Conservation (phyloP, 176 grass and related monocot species). For the Phoenix roebelenii region DNA sequence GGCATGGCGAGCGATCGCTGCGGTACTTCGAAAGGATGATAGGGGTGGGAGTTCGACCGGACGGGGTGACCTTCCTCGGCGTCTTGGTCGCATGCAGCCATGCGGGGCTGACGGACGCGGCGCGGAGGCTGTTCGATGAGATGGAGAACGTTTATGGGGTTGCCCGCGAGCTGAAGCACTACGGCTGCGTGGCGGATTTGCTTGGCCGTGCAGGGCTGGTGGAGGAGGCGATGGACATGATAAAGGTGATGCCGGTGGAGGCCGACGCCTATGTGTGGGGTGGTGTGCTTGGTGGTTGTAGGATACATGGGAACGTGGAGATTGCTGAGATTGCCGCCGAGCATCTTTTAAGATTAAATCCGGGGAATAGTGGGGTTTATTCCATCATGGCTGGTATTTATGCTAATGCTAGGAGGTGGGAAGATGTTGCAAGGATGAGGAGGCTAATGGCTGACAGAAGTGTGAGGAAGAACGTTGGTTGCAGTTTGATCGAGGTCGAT, state of each 20-base stretch:
- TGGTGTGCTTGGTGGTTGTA: slow-evolving; percentile 47
- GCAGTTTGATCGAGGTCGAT: slow-evolving; percentile 32
- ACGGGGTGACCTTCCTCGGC: slow-evolving; percentile 42
- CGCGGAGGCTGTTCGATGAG: slow-evolving; percentile 34
- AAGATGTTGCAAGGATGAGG: slow-evolving; percentile 46
- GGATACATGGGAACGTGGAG: slow-evolving; percentile 43
- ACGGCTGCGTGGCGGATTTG: slow-evolving; percentile 62
- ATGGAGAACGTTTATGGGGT: slow-evolving; percentile 39
- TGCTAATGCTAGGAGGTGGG: slow-evolving; percentile 39
- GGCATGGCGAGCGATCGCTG: slow-evolving; percentile 28
- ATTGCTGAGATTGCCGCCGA: slow-evolving; percentile 32
- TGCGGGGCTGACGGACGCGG: slow-evolving; percentile 33
- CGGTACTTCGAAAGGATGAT: slow-evolving; percentile 43
- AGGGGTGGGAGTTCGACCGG: slow-evolving; percentile 21
- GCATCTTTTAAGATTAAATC: slow-evolving; percentile 40
- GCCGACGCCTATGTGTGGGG: slow-evolving; percentile 50
- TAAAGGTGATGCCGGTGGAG: slow-evolving; percentile 34
- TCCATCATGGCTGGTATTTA: slow-evolving; percentile 46
- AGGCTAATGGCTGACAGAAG: slow-evolving; percentile 35
- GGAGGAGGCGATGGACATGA: slow-evolving; percentile 46
- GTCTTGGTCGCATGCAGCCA: slow-evolving; percentile 56
- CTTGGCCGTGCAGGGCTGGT: slow-evolving; percentile 45
- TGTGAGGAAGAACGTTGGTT: slow-evolving; percentile 34
- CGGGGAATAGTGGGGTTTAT: slow-evolving; percentile 43
- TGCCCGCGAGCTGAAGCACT: slow-evolving; percentile 40